Base-by-base conservation (phyloP, 2,329 filamentous ascomycete species). In the Trichophyton benhamiae region DNA sequence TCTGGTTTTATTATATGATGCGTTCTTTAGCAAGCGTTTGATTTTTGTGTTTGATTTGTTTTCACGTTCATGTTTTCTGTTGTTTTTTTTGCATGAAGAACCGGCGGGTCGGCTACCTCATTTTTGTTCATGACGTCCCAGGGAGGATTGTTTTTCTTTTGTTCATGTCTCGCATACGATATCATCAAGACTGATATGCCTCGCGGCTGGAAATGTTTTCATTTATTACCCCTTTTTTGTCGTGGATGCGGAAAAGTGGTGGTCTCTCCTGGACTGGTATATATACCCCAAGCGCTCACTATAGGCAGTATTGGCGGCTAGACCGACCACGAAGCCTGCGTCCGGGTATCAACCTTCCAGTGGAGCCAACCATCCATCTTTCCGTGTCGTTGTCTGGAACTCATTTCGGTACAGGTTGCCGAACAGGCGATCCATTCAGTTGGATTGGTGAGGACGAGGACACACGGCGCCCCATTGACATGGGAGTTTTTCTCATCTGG, bases 171-270 rank as follows among this genome's bases (percentile, higher is more conserved):
- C 70, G 68, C 71, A 74, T 75, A 73, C 74, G 61, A 74, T 74
- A 72, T 77, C 73, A 74, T 73, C 71, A 77, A 78, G 76, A 78
- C 72, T 74, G 75, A 75, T 74, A 66, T 72, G 76, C 76, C 76
- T 78, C 76, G 68, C 76, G 76, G 76, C 76, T 72, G 70, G 71
- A 72, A 74, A 75, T 74, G 74, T 72, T 63, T 63, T 67, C 67
- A 61, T 68, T 67, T 66, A 65, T 62, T 66, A 66, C 69, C 70
- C 62, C 60, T 62, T 72, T 72, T 68, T 68, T 65, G 69, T 70
- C 69, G 72, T 66, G 65, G 61, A 65, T 62, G 66, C 64, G 63
- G 64, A 61, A 62, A 63, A 63, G 46, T 20, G 49, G 49, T 53
- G 33, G 33, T 38, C 3, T 38, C 25, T 33, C 11, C 27, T 20